phyloP scores from a whole-genome alignment of 352 stramenopile genomes.

The Phytopythium oedochilum region DNA sequence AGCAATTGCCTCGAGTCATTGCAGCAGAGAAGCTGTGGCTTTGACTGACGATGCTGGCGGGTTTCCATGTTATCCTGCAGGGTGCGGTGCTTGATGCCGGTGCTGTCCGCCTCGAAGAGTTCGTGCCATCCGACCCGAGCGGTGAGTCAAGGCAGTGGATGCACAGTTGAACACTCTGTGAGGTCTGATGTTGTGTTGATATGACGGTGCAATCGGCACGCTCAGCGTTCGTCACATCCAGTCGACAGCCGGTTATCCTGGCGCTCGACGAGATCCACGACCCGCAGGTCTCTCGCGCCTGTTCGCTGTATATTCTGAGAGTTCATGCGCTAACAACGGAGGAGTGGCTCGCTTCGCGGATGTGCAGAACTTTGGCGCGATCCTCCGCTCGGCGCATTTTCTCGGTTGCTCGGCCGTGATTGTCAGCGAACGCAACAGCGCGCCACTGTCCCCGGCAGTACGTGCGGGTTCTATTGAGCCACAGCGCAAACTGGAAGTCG shows the following conservation, averaged over 20 bases:
- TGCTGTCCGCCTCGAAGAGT: constrained; percentile 49
- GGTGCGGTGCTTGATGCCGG: constrained; percentile 72
- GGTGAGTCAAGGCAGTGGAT: constrained; percentile 6
- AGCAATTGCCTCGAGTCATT: background rate
- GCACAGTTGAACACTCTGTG: no score
- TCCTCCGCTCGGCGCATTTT: constrained; percentile 76
- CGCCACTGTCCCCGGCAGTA: constrained; percentile 65
- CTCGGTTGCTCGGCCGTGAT: constrained; percentile 63
- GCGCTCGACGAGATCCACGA: constrained; percentile 78
- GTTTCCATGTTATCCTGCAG: constrained; percentile 14
- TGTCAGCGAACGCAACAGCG: constrained; percentile 66
- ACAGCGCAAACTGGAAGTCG: no score
- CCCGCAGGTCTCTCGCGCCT: constrained; percentile 33
- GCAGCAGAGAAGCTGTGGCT: background rate
- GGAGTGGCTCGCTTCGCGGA: background rate
- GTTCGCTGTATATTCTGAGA: background rate
- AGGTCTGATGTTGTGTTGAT: background rate
- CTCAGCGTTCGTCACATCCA: constrained; percentile 27
- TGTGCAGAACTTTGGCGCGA: constrained; percentile 63
- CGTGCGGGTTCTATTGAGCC: no score
- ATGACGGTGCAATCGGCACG: no score
- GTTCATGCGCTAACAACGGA: background rate
- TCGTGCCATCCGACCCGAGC: constrained; percentile 36
- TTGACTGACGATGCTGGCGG: background rate
- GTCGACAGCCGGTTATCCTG: constrained; percentile 51